Evolutionary conservation across 2,329 filamentous ascomycete genomes (phyloP).

Genomic region (Sphaerulina musiva): DNA sequence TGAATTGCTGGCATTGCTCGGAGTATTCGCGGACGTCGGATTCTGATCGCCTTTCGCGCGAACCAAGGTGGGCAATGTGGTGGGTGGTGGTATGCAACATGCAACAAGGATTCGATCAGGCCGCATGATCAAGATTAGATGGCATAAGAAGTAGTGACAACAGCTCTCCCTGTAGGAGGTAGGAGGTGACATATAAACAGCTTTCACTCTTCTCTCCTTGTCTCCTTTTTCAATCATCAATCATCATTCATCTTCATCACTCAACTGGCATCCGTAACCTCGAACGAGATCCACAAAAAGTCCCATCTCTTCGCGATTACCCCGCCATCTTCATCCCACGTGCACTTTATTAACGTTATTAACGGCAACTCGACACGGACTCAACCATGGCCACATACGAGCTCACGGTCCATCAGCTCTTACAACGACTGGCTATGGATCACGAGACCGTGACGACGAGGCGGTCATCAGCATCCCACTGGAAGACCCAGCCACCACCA

Average conservation of each 20-base stretch:
- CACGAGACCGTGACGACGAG: conserved; percentile 7
- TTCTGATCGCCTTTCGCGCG: neutral
- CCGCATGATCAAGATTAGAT: conserved; percentile 17
- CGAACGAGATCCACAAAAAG: neutral
- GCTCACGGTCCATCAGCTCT: conserved; percentile 21
- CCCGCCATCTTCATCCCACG: conserved; percentile 1
- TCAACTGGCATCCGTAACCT: neutral
- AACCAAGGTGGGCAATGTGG: neutral
- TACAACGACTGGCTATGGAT: conserved; percentile 14
- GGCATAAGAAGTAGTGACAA: conserved; percentile 12
- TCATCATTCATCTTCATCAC: neutral
- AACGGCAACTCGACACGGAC: neutral
- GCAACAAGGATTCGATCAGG: neutral
- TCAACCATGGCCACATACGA: conserved; percentile 20
- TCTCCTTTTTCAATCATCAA: neutral
- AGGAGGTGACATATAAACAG: conserved; percentile 6
- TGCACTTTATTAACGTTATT: no score
- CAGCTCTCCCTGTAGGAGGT: conserved; percentile 6
- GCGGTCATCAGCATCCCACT: neutral
- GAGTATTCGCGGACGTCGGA: conserved; percentile 5
- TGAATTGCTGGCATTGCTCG: neutral
- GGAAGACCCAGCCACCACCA: neutral
- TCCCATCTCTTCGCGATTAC: neutral
- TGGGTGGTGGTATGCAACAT: neutral
- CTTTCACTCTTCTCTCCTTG: neutral